Base-by-base conservation (phyloP, 2,329 filamentous ascomycete species). In the Paramyrothecium roridum region DNA sequence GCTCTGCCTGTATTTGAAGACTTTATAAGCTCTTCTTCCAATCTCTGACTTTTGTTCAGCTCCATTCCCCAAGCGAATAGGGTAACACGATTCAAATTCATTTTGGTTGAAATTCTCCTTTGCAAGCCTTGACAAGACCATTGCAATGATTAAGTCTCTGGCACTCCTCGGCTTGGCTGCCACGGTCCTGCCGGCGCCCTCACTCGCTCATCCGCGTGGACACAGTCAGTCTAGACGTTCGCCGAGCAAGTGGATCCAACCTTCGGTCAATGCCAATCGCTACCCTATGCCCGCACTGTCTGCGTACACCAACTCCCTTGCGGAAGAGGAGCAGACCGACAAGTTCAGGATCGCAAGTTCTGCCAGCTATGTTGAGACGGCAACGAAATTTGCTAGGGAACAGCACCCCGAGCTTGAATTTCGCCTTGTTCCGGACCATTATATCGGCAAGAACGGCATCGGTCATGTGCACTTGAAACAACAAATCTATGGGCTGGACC, bases 391-490 rank as follows among this genome's bases (percentile, higher is more conserved):
- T 37, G 70, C 80, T 34, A 75, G 76, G 67, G 67, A 63, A 10
- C 52, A 65, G 3, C 64, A 54, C 2, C 74, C 75, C 1, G 62
- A 64, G 16, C 69, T 69, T 3, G 66, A 71, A 20, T 85, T 84
- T 66, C 79, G 82, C 20, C 57, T 82, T 8, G 76, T 79, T 0
- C 64, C 74, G 1, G 81, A 84, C 62, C 74, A 79, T 60, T 85
- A 85, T 51, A 70, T 80, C 12, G 76, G 82, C 17, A 67, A 62
- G 48, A 83, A 83, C 53, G 81, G 82, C 10, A 73, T 86, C 56
- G 74, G 73, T 1, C 83, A 86, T 61, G 80, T 84, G 58, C 76
- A 83, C 65, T 83, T 85, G 63, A 82, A 80, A 67, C 83, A 86
- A 69, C 84, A 81, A 0, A 70, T 74, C 8, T 79, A 84, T 54